These are phyloP conservation scores for Sporormia fimetaria DNA, from an alignment of 495 filamentous ascomycete species.

Conservation along the genomic window DNA sequence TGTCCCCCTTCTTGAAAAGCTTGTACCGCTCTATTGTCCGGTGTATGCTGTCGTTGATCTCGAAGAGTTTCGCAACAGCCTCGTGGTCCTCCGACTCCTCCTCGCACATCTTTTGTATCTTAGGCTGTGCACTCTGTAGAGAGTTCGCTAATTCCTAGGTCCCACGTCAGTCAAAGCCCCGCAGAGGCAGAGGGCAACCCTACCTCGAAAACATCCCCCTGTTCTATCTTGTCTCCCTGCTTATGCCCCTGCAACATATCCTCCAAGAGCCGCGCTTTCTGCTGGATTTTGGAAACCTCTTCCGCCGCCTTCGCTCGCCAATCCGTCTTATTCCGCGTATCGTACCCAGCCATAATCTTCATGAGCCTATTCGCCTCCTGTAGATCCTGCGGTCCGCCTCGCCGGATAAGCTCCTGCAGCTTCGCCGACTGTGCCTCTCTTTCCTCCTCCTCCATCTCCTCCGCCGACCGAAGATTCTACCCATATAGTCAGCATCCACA, in stretches of 20 bases:
- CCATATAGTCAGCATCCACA: background rate
- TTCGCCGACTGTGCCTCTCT: conserved; percentile 90
- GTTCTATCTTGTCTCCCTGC: conserved; percentile 67
- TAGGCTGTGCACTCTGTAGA: conserved; percentile 86
- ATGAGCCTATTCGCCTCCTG: conserved; percentile 94
- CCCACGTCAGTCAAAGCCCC: background rate
- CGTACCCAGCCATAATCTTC: conserved; percentile 98
- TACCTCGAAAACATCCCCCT: conserved; percentile 89
- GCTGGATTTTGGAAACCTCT: conserved; percentile 84
- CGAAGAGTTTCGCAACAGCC: conserved; percentile 85
- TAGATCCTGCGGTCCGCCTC: conserved; percentile 81
- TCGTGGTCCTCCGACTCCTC: conserved; percentile 95
- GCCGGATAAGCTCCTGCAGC: conserved; percentile 87
- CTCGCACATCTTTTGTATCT: conserved; percentile 99
- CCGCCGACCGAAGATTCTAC: conserved; percentile 87
- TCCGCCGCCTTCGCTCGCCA: conserved; percentile 96
- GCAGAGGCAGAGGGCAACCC: conserved; percentile 4
- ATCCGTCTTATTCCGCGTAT: conserved; percentile 88
- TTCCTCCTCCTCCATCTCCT: conserved; percentile 98
- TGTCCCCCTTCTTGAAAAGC: conserved; percentile 83
- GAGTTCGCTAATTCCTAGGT: conserved; percentile 74
- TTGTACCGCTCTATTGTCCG: conserved; percentile 91
- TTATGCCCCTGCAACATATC: conserved; percentile 81
- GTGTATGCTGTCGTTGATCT: conserved; percentile 98
- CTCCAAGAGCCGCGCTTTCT: conserved; percentile 82